Evolutionary conservation across 164 flowering plant species (phyloP), one percentile per base, ranked within the genome.

Genomic region (Magnolia sinica): DNA sequence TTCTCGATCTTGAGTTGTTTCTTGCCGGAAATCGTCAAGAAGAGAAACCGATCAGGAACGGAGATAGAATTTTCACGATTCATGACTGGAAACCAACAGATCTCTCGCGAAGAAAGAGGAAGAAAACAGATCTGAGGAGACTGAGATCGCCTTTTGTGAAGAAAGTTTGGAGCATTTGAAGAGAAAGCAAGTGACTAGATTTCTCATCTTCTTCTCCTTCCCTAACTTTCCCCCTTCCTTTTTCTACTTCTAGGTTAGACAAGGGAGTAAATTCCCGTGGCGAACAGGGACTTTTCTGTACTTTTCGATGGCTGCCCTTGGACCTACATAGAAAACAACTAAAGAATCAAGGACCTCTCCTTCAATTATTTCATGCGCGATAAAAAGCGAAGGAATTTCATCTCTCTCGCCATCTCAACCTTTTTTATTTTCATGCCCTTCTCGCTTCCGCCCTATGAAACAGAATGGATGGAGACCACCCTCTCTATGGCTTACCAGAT

Each of bases 31-130:
- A 68, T 68, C 72, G 23, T 7, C 24, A 27, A 24, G 27, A 65
- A 65, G 49, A 23, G n/a, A 27, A 22, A 29, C 14, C 11, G 2
- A 5, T 59, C 10, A 1, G 27, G 27, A n/a, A 7, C 19, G 52
- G 8, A 73, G 50, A 52, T 49, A 14, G 59, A 68, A 55, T 22
- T 50, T 52, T 55, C 64, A 52, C 8, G 51, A 68, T 52, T 75
- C 77, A 75, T 75, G 22, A 13, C 63, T 27, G 71, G n/a, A 23
- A 58, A 22, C 14, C 72, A 68, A 20, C 72, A 55, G 77, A 75
- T 75, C 77, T 75, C 37, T 8, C 7, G 66, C 24, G 19, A 70
- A 7, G 8, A 19, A 75, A 9, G 68, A 68, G 31, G 11, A 5
- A 2, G 50, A 5, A 19, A 68, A 55, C 16, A 16, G 18, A 55